phyloP scores from a whole-genome alignment of 2,329 filamentous ascomycete genomes.

The Monosporascus sp. region DNA sequence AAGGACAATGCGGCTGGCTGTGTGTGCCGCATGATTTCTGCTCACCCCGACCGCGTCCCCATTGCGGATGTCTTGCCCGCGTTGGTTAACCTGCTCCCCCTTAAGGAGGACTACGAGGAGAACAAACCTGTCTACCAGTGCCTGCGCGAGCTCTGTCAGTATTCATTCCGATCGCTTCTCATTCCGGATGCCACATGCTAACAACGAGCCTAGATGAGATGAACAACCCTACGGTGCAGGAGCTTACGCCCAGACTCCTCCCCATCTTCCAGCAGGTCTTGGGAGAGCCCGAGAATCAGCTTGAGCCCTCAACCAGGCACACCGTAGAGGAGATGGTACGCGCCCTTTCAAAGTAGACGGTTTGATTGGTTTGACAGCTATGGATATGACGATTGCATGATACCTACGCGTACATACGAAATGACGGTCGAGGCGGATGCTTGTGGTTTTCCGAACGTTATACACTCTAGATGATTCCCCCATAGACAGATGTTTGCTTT shows the following conservation, averaged over 20 bases:
- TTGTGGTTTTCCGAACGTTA: neutral
- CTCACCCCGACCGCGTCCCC: constrained; percentile 77
- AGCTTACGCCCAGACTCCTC: constrained; percentile 64
- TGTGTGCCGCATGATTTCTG: constrained; percentile 85
- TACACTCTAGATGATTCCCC: neutral
- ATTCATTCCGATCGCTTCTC: neutral
- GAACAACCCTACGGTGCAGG: constrained; percentile 63
- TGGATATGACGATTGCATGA: neutral
- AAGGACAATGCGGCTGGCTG: constrained; percentile 93
- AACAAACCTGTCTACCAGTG: constrained; percentile 91
- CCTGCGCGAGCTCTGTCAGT: constrained; percentile 79
- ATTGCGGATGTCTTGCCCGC: constrained; percentile 76
- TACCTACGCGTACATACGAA: neutral
- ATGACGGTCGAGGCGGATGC: neutral
- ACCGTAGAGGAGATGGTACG: constrained; percentile 60
- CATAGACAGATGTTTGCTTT: neutral
- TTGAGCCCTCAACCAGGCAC: constrained; percentile 64
- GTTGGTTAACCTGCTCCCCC: constrained; percentile 71
- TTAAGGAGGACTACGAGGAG: constrained; percentile 93
- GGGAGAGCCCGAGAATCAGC: constrained; percentile 66
- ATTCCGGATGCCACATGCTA: constrained; percentile 10
- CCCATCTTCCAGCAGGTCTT: constrained; percentile 70
- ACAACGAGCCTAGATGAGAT: constrained; percentile 48
- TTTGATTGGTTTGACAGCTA: neutral
- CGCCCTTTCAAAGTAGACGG: constrained; percentile 17